phyloP scores from a whole-genome alignment of 1,284 basidiomycete species.

The Neonothopanus nambi region DNA sequence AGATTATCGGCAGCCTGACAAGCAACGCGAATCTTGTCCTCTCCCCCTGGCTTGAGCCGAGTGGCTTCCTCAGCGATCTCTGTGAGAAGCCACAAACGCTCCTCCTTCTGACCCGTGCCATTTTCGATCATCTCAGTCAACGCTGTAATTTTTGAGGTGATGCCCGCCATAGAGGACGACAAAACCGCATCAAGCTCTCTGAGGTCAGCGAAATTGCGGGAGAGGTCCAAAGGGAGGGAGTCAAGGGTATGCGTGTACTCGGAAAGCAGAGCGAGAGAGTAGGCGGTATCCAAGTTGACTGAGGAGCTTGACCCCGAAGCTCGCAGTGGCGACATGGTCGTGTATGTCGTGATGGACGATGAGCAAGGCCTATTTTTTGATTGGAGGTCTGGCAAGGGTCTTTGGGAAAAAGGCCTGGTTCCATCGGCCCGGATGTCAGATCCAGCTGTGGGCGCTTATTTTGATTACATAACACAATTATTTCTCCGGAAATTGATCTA shows the following conservation, averaged over 20 bases:
- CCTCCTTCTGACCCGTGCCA: slow-evolving; percentile 65
- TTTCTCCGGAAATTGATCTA: neutral
- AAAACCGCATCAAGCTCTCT: slow-evolving; percentile 98
- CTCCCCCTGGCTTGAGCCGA: slow-evolving; percentile 91
- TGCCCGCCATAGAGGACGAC: slow-evolving; percentile 79
- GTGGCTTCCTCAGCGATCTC: slow-evolving; percentile 94
- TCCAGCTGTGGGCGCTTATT: neutral
- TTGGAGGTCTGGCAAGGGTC: neutral
- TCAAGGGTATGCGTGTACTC: slow-evolving; percentile 94
- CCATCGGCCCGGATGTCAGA: neutral
- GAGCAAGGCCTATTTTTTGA: neutral
- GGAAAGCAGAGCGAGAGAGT: slow-evolving; percentile 67
- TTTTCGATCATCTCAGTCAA: slow-evolving; percentile 81
- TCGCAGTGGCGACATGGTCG: neutral
- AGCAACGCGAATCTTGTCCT: slow-evolving; percentile 98
- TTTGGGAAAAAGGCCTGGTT: neutral
- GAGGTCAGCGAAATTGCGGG: slow-evolving; percentile 91
- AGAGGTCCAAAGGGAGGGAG: slow-evolving; percentile 91
- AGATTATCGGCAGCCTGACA: slow-evolving; percentile 93
- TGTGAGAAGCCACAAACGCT: slow-evolving; percentile 84
- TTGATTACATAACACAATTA: neutral
- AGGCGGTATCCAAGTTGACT: slow-evolving; percentile 42
- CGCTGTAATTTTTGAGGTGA: slow-evolving; percentile 75
- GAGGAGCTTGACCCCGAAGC: neutral
- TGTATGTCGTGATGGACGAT: neutral